Conservation (phyloP, 225 moss, liverwort and hornwort genomes). For the Antitrichia curtipendula region DNA sequence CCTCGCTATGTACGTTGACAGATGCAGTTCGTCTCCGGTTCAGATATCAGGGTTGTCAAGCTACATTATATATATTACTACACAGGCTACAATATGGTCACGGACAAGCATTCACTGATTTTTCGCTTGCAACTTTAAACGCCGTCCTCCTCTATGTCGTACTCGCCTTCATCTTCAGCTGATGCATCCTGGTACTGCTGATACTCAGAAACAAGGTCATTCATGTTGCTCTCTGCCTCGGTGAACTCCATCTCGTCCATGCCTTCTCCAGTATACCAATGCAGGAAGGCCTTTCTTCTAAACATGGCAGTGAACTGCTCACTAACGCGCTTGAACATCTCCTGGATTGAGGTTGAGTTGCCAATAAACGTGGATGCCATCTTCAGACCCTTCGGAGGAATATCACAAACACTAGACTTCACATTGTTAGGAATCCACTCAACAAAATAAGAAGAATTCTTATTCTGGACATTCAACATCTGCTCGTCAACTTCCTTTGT, state of each 20-base stretch:
- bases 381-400: constrained; percentile 35
- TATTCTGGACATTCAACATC: constrained; percentile 42
- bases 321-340: constrained; percentile 42
- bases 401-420: constrained; percentile 35
- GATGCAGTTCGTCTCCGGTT: neutral
- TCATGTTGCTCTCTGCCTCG: constrained; percentile 51
- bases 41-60: neutral
- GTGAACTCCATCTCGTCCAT: constrained; percentile 54
- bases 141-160: constrained; percentile 30
- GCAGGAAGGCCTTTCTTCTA: constrained; percentile 37
- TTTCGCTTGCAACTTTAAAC: neutral
- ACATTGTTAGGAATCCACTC: constrained; percentile 48
- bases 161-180: constrained; percentile 40
- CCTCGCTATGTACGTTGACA: neutral
- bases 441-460: constrained; percentile 40
- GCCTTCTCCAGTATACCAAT: constrained; percentile 45
- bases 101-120: neutral
- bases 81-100: neutral
- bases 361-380: constrained; percentile 46
- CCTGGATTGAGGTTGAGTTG: constrained; percentile 46
- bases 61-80: neutral
- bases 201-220: constrained; percentile 40
- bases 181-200: constrained; percentile 45
- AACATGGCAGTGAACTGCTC: constrained; percentile 47
- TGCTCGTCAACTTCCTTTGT: constrained; percentile 44